Conservation (phyloP, 2,329 filamentous ascomycete genomes). For the Microsporum ferrugineum region DNA sequence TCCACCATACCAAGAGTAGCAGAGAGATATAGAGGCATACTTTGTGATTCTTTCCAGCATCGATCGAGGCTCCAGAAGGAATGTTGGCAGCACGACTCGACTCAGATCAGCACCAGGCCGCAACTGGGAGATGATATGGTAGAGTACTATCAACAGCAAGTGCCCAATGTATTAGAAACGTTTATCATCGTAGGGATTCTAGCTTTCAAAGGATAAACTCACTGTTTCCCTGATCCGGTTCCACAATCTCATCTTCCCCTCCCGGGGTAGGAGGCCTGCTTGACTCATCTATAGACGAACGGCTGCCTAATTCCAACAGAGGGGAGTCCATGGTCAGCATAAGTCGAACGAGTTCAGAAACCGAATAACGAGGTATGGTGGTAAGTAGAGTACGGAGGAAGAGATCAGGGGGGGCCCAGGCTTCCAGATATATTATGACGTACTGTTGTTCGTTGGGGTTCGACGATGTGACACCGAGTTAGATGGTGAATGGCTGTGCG, state of each 20-base stretch:
- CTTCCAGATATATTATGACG: neutral
- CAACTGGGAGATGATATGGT: slow-evolving; percentile 93
- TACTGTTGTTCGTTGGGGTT: slow-evolving; percentile 28
- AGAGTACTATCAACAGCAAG: slow-evolving; percentile 54
- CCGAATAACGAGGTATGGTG: neutral
- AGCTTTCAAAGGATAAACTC: slow-evolving; percentile 24
- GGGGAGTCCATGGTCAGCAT: slow-evolving; percentile 2
- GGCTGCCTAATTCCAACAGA: slow-evolving; percentile 30
- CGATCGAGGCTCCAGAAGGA: slow-evolving; percentile 92
- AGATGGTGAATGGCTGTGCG: slow-evolving; percentile 3
- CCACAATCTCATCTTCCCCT: slow-evolving; percentile 67
- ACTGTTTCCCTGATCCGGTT: slow-evolving; percentile 92
- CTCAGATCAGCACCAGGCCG: slow-evolving; percentile 91
- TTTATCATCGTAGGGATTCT: neutral
- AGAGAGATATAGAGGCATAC: slow-evolving; percentile 41
- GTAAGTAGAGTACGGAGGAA: neutral
- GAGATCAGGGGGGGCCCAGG: neutral
- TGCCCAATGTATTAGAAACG: neutral
- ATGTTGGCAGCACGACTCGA: slow-evolving; percentile 87
- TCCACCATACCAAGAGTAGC: neutral
- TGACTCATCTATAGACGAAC: slow-evolving; percentile 48
- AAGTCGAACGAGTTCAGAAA: slow-evolving; percentile 7
- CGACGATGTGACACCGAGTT: slow-evolving; percentile 24
- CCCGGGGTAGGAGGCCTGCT: slow-evolving; percentile 28
- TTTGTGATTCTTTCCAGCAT: slow-evolving; percentile 99